Percentiles rank a stretch among this genome's conserved stretches.
These are phyloP conservation scores for Tolypocladium amazonense DNA, from an alignment of 2,329 filamentous ascomycete genomes.

Conservation along the genomic window DNA sequence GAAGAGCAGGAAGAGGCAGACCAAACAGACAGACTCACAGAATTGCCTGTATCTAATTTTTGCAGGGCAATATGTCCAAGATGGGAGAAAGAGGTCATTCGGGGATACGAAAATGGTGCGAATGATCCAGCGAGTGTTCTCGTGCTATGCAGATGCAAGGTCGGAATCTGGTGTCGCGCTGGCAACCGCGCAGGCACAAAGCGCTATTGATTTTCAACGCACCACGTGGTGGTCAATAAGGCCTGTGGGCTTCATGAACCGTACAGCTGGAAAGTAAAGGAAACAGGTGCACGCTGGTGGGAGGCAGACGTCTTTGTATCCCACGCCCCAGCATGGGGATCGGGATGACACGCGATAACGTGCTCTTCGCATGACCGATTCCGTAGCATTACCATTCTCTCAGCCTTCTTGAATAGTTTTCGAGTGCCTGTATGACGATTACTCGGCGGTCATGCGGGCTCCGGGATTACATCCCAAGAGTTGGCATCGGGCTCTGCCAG, in stretches of 20 bases:
- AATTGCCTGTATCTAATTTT: not conserved
- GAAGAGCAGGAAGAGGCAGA: not conserved
- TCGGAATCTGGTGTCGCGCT: not conserved
- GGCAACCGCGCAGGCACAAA: not conserved
- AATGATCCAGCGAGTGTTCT: not conserved
- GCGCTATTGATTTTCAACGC: not conserved
- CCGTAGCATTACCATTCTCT: not conserved
- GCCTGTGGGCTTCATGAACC: not conserved
- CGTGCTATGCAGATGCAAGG: not conserved
- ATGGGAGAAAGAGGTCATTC: not conserved
- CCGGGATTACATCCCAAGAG: not conserved
- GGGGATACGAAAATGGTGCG: not conserved
- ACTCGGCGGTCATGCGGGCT: not conserved
- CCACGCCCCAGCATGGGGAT: not conserved
- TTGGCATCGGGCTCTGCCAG: not conserved
- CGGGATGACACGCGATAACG: not conserved
- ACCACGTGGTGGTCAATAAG: not conserved
- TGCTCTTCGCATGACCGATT: not conserved
- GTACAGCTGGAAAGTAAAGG: not conserved
- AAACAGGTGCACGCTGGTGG: not conserved
- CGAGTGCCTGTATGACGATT: not conserved
- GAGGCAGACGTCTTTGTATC: not conserved
- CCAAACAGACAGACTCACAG: not conserved
- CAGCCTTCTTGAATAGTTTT: not conserved
- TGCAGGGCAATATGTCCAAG: not conserved